These are phyloP conservation scores for Saturnispora dispora DNA, from an alignment of 805 yeast species.

Conservation along the genomic window DNA sequence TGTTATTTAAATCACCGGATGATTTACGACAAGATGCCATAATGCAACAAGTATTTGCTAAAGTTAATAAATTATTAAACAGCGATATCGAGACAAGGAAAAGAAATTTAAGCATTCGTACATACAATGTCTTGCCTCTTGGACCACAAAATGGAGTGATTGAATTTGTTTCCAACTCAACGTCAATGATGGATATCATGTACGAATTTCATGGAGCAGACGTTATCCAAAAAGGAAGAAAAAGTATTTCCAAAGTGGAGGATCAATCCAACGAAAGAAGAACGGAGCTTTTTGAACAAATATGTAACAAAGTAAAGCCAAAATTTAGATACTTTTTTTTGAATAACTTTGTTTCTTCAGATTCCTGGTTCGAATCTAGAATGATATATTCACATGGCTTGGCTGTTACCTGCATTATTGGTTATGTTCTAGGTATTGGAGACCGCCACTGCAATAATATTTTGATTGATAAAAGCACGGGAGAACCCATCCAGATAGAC, in stretches of 20 bases:
- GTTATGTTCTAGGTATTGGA: slow-evolving; percentile 84
- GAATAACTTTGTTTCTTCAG: slow-evolving; percentile 54
- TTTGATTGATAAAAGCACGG: slow-evolving; percentile 66
- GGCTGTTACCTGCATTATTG: slow-evolving; percentile 80
- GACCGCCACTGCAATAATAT: slow-evolving; percentile 93
- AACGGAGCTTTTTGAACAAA: slow-evolving; percentile 35
- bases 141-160: slow-evolving; percentile 84
- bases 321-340: slow-evolving; percentile 63
- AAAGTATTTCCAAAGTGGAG: slow-evolving; percentile 52
- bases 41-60: slow-evolving; percentile 93
- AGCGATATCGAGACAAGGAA: slow-evolving; percentile 47
- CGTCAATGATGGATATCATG: slow-evolving; percentile 60
- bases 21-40: slow-evolving; percentile 93
- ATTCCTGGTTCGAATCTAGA: slow-evolving; percentile 64
- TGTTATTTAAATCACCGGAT: slow-evolving; percentile 78
- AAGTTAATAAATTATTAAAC: slow-evolving; percentile 61
- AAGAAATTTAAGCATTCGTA: slow-evolving; percentile 56
- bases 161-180: slow-evolving; percentile 78
- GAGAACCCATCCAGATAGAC: slow-evolving; percentile 94
- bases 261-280: slow-evolving; percentile 35
- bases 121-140: slow-evolving; percentile 84
- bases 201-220: slow-evolving; percentile 54
- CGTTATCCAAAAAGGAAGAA: slow-evolving; percentile 50
- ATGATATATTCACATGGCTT: slow-evolving; percentile 63
- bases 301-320: slow-evolving; percentile 51